phyloP scores from a whole-genome alignment of 2,329 filamentous ascomycete genomes.

The Nigrograna mackinnonii region DNA sequence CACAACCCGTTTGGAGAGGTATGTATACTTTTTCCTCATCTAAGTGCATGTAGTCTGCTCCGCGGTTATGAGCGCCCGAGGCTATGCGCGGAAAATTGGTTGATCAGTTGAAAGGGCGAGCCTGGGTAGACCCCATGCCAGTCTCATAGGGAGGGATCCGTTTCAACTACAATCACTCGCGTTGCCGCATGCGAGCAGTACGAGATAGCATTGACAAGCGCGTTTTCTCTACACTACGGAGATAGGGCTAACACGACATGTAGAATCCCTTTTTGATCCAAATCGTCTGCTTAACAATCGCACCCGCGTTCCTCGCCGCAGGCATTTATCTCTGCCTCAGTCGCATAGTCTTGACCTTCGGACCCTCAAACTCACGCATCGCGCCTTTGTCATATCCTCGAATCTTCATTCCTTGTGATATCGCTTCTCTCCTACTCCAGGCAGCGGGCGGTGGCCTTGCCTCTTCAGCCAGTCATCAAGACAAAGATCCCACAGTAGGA shows the following conservation, averaged over 20 bases:
- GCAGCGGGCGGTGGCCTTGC: constrained; percentile 49
- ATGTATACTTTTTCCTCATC: constrained; percentile 5
- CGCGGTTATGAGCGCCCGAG: no score
- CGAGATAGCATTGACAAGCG: no score
- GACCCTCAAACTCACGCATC: constrained; percentile 45
- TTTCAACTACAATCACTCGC: no score
- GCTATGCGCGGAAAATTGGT: no score
- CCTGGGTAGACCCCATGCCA: no score
- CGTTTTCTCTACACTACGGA: neutral
- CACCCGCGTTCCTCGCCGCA: constrained; percentile 60
- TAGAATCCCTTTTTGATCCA: constrained; percentile 68
- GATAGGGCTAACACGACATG: constrained; percentile 3
- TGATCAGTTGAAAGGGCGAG: no score
- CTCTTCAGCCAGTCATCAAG: constrained; percentile 31
- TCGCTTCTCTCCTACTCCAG: constrained; percentile 50
- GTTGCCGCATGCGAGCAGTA: no score
- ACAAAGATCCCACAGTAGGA: constrained; percentile 38
- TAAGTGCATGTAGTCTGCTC: neutral
- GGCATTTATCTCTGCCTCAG: constrained; percentile 68
- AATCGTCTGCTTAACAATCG: constrained; percentile 64
- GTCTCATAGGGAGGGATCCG: no score
- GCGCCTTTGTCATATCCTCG: constrained; percentile 51
- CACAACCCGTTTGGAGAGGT: constrained; percentile 59
- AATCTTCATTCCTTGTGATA: constrained; percentile 56
- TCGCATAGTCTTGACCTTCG: constrained; percentile 45